Percentiles rank a stretch among this genome's conserved stretches.
phyloP scores from a whole-genome alignment of 768 basidiomycete genomes.

The Lentinula raphanica region DNA sequence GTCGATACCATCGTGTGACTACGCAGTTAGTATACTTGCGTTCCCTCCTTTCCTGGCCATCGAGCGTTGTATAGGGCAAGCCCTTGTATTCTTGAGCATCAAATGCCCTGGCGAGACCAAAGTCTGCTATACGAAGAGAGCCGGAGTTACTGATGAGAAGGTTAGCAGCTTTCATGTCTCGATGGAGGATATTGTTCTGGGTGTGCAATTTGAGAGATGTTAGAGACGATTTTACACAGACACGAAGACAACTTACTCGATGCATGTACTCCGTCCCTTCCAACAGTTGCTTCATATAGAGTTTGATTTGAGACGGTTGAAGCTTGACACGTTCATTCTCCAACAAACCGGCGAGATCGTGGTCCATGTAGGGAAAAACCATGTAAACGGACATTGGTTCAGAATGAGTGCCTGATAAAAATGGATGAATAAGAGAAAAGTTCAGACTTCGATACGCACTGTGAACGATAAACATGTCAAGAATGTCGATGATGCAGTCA shows the following conservation, averaged over 20 bases:
- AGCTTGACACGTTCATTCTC: constrained; percentile 88
- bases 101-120: constrained; percentile 87
- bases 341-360: constrained; percentile 91
- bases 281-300: constrained; percentile 94
- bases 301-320: constrained; percentile 81
- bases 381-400: constrained; percentile 87
- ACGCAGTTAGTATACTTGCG: constrained; percentile 93
- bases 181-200: constrained; percentile 94
- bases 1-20: constrained; percentile 92
- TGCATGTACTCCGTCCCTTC: constrained; percentile 97
- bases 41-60: constrained; percentile 24
- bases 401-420: constrained; percentile 50
- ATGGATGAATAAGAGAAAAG: not conserved
- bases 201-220: constrained; percentile 9
- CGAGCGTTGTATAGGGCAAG: constrained; percentile 12
- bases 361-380: constrained; percentile 99
- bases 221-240: not conserved
- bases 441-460: constrained; percentile 39
- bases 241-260: constrained; percentile 47
- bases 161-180: constrained; percentile 99
- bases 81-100: constrained; percentile 34
- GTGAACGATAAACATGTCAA: constrained; percentile 89
- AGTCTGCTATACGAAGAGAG: constrained; percentile 84
- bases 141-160: constrained; percentile 88
- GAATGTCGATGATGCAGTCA: constrained; percentile 76